Base-by-base conservation (phyloP, 441 rosid species). In the Populus tomentosa region DNA sequence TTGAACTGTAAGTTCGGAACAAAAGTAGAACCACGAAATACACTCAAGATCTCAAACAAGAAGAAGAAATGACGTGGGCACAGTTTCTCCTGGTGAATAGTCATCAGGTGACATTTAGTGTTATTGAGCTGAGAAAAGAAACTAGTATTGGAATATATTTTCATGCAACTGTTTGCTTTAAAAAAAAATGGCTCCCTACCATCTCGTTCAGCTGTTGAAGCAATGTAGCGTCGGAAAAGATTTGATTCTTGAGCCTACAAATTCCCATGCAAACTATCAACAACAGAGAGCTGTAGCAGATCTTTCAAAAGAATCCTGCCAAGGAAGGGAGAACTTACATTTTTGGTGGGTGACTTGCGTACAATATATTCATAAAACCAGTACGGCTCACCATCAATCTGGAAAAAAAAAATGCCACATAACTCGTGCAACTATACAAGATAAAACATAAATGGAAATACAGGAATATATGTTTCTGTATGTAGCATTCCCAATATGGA, bases 301-400 rank as follows among this genome's bases (percentile, higher is more conserved):
- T 73, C 42, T 46, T 56, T 78, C 62, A 66, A 62, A 71, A 71
- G 33, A 78, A 70, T 59, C 67, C 38, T 74, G 35, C 33, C 56
- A 35, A 73, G 56, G 72, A 32, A 78, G 75, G 71, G 75, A 77
- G 46, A 2, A 71, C 89, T 80, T 84, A 92, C 98, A 10, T 30
- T 77, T 85, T 82, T 89, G 16, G 94, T 93, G 2, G 97, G 98
- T 66, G 98, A 95, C 83, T 92, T 95, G 81, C 96, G 96, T 71
- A 92, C 92, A 64, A 95, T 91, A 88, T 95, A 95, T 77, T 93
- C 98, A 61, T 88, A 92, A 82, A 84, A 91, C 94, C 96, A 95
- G 84, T 92, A 95, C 32, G 88, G 89, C 79, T 93, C 94, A 46
- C 98, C 99, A 85, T 93, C 90, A 81, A 90, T 84, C 99, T 95